phyloP scores from a whole-genome alignment of 2,329 filamentous ascomycete genomes.

The Colletotrichum eremochloae region DNA sequence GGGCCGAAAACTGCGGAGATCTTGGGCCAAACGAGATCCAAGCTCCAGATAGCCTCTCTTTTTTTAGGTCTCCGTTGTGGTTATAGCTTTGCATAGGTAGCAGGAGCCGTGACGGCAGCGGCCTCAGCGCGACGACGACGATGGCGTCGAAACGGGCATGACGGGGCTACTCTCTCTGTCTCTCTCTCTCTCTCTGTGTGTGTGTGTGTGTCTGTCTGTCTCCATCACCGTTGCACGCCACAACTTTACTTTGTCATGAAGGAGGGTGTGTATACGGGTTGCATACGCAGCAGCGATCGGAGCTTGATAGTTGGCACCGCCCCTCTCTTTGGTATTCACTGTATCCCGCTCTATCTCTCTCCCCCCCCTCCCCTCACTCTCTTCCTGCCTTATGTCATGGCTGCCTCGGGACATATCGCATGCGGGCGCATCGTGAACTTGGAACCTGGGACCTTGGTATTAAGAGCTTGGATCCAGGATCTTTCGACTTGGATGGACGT shows the following conservation, averaged over 20 bases:
- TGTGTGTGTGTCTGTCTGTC: background rate
- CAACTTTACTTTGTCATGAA: background rate
- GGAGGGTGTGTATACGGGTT: constrained; percentile 20
- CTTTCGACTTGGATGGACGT: background rate
- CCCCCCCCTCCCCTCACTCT: background rate
- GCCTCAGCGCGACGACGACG: constrained; percentile 6
- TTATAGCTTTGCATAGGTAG: constrained; percentile 22
- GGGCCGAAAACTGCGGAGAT: constrained; percentile 14
- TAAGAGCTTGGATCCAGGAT: constrained; percentile 13
- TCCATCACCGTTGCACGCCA: constrained; percentile 7
- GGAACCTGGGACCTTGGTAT: constrained; percentile 19
- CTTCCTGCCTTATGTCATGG: constrained; percentile 12
- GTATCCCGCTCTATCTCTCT: background rate
- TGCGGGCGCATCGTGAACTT: constrained; percentile 6
- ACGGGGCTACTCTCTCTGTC: background rate
- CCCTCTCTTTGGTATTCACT: background rate
- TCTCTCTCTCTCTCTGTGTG: background rate
- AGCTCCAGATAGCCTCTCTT: constrained; percentile 7
- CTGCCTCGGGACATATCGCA: constrained; percentile 18
- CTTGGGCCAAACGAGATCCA: constrained; percentile 14
- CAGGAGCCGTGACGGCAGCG: constrained; percentile 11
- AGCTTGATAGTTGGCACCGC: constrained; percentile 27
- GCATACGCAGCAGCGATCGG: constrained; percentile 35
- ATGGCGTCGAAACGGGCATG: constrained; percentile 4
- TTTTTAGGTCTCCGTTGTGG: background rate